These are phyloP conservation scores for Plasmopara viticola DNA, from an alignment of 352 stramenopile species.

Conservation along the genomic window DNA sequence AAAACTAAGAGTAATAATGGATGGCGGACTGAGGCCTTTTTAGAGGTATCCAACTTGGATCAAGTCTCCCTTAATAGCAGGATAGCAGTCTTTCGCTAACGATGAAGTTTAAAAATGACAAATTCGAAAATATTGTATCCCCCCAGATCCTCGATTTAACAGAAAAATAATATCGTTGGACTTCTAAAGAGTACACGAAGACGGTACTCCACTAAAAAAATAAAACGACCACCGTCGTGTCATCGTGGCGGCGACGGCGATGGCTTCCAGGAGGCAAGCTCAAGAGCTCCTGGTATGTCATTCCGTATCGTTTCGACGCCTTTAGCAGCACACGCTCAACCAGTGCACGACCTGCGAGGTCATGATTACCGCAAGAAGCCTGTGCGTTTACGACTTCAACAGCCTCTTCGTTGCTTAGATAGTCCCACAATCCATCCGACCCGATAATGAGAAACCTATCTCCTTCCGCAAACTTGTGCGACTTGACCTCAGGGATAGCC, in stretches of 20 bases:
- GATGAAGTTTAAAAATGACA: no score
- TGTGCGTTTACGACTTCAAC: conserved; percentile 87
- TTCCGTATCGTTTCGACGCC: conserved; percentile 62
- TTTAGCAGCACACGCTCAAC: conserved; percentile 78
- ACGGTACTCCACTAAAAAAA: conserved; percentile 61
- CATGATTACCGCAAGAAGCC: conserved; percentile 47
- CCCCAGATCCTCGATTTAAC: no score
- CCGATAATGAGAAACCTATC: conserved; percentile 97
- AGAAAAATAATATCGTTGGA: no score
- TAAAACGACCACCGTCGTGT: conserved; percentile 89
- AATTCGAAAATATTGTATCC: no score
- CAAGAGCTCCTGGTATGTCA: conserved; percentile 80
- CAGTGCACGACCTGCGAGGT: conserved; percentile 64
- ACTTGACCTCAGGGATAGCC: conserved; percentile 78
- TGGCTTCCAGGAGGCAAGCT: conserved; percentile 72
- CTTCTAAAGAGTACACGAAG: no score
- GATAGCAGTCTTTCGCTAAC: no score
- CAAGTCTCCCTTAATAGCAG: no score
- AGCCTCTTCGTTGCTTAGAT: conserved; percentile 92
- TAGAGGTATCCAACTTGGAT: no score
- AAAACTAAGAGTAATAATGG: no score
- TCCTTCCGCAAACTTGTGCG: conserved; percentile 42
- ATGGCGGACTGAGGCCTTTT: no score
- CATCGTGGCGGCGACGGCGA: conserved; percentile 87
- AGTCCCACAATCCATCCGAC: conserved; percentile 98